Evolutionary conservation across 2,329 filamentous ascomycete genomes (phyloP).

Genomic region (Tympanopsis confertula): DNA sequence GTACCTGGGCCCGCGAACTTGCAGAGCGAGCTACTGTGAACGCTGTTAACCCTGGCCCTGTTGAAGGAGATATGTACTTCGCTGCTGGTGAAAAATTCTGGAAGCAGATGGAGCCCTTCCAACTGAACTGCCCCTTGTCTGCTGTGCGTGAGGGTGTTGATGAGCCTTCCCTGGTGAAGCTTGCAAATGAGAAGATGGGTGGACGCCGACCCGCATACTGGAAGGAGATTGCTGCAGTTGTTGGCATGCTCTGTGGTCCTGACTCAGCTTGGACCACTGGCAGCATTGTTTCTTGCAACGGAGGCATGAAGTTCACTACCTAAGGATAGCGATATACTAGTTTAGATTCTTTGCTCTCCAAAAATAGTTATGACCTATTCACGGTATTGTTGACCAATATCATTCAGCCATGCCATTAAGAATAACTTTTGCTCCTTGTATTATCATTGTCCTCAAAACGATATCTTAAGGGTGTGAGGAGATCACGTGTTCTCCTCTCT

Average conservation of each 20-base stretch:
- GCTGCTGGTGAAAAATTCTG: constrained; percentile 40
- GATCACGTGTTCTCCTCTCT: too few species aligned
- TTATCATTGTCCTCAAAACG: too few species aligned
- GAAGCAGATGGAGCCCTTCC: constrained; percentile 12
- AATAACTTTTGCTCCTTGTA: too few species aligned
- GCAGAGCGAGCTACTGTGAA: constrained; percentile 44
- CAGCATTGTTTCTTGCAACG: constrained; percentile 9
- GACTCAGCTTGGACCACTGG: constrained; percentile 10
- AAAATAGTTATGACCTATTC: too few species aligned
- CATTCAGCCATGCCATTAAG: too few species aligned
- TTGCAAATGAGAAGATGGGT: constrained; percentile 4
- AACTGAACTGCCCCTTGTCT: constrained; percentile 4
- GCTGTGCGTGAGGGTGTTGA: too few species aligned
- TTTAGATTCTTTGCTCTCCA: too few species aligned
- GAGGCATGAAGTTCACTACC: too few species aligned
- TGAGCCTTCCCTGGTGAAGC: too few species aligned
- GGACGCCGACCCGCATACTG: constrained; percentile 4
- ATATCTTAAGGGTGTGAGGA: too few species aligned
- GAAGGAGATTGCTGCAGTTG: constrained; percentile 8
- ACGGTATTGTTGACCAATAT: too few species aligned
- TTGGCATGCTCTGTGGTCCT: constrained; percentile 8
- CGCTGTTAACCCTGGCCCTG: constrained; percentile 46
- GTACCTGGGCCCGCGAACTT: constrained; percentile 47
- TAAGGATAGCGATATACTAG: too few species aligned
- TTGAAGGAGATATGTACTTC: constrained; percentile 40